phyloP scores from a whole-genome alignment of 2,329 filamentous ascomycete genomes.

The Pyrenochaeta sp. region DNA sequence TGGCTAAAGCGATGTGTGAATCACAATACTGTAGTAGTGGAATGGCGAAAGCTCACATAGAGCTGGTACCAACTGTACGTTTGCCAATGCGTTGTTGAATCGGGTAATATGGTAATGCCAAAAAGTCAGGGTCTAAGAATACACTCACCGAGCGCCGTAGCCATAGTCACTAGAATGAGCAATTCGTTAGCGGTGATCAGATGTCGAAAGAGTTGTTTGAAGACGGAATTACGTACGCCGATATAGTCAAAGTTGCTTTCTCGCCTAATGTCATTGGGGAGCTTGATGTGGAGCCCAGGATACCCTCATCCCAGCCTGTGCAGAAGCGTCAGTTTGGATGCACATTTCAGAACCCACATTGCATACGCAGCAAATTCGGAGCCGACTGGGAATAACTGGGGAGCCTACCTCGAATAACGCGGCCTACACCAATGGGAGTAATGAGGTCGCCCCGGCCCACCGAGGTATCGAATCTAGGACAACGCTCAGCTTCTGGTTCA shows the following conservation, averaged over 20 bases:
- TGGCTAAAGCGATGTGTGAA: slow-evolving; percentile 5
- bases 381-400: slow-evolving; percentile 1
- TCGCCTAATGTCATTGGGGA: slow-evolving; percentile 86
- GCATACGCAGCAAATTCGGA: slow-evolving; percentile 7
- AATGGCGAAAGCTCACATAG: neutral
- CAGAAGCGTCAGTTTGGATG: slow-evolving; percentile 28
- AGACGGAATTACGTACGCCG: slow-evolving; percentile 63
- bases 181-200: slow-evolving; percentile 23
- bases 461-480: slow-evolving; percentile 85
- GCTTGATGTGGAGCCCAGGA: slow-evolving; percentile 55
- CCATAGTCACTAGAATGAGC: slow-evolving; percentile 43
- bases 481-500: slow-evolving; percentile 15
- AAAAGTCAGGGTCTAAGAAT: neutral
- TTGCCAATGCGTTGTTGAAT: neutral
- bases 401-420: slow-evolving; percentile 81
- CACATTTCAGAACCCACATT: slow-evolving; percentile 6
- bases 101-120: slow-evolving; percentile 6
- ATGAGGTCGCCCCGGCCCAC: slow-evolving; percentile 78
- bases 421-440: slow-evolving; percentile 79
- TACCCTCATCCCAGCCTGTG: slow-evolving; percentile 71
- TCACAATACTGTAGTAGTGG: neutral
- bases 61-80: neutral
- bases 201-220: neutral
- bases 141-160: slow-evolving; percentile 48
- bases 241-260: slow-evolving; percentile 85